Conservation (phyloP, 2,329 filamentous ascomycete genomes). For the Sclerotiophoma versabilis region DNA sequence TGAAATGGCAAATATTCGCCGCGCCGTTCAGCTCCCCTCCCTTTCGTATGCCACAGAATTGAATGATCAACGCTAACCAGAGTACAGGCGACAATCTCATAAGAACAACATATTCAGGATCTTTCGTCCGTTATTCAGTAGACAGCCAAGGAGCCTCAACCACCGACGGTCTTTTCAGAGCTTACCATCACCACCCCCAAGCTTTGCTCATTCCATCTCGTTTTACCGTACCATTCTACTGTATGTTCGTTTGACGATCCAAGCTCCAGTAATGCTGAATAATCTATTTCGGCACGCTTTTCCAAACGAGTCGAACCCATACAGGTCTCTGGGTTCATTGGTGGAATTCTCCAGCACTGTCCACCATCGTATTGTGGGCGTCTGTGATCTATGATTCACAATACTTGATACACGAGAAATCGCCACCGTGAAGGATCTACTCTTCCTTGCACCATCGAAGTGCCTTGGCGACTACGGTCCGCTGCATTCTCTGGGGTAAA, state of each 20-base stretch:
- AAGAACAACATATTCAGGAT: too few relatives aligned
- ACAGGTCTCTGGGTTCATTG: not conserved
- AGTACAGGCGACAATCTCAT: not conserved
- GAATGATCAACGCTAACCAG: not conserved
- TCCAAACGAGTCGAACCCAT: not conserved
- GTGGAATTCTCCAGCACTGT: not conserved
- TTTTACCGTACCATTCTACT: not conserved
- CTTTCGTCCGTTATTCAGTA: not conserved
- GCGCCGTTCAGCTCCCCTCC: too few relatives aligned
- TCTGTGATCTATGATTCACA: not conserved
- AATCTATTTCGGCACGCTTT: not conserved
- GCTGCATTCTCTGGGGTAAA: constrained; percentile 1
- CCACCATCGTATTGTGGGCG: not conserved
- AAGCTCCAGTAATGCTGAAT: not conserved
- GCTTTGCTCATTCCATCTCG: not conserved
- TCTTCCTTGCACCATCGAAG: not conserved
- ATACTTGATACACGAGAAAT: constrained; percentile 1
- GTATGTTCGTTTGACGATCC: not conserved
- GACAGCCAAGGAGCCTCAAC: not conserved
- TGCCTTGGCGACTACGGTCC: constrained; percentile 6
- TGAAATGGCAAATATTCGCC: too few relatives aligned
- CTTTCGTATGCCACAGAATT: not conserved
- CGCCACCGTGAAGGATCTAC: constrained; percentile 9
- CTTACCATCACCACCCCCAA: not conserved
- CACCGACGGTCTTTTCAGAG: not conserved